phyloP scores from a whole-genome alignment of 768 basidiomycete species.

The Amanita inopinata region DNA sequence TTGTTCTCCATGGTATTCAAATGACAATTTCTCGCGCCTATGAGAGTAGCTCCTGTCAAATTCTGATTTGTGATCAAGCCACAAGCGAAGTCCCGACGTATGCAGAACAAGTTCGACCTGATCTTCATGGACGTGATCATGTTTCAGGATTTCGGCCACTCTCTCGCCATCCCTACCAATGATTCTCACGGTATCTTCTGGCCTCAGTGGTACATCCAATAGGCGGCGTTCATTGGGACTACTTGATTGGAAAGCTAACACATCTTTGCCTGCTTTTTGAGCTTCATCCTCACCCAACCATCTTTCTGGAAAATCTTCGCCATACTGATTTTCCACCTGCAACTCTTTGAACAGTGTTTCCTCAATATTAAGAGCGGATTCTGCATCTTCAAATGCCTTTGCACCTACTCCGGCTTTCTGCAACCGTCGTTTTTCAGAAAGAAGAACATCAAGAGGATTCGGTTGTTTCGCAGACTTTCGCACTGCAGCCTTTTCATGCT shows the following conservation, averaged over 20 bases:
- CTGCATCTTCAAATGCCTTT: conserved; percentile 36
- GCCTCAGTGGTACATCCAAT: conserved; percentile 17
- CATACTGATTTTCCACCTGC: conserved; percentile 22
- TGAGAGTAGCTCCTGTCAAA: background rate
- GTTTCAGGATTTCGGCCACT: conserved; percentile 31
- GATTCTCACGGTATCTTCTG: conserved; percentile 25
- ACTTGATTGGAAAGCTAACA: background rate
- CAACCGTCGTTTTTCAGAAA: conserved; percentile 40
- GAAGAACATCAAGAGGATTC: conserved; percentile 45
- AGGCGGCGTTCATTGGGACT: conserved; percentile 11
- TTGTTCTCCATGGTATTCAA: conserved; percentile 13
- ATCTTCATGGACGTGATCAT: conserved; percentile 24
- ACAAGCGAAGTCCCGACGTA: conserved; percentile 6
- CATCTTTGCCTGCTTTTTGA: conserved; percentile 24
- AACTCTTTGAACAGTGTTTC: conserved; percentile 21
- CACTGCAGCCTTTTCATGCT: background rate
- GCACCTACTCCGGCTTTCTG: conserved; percentile 30
- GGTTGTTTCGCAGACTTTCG: conserved; percentile 12
- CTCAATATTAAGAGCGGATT: conserved; percentile 26
- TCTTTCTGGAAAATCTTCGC: background rate
- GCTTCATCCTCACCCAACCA: conserved; percentile 32
- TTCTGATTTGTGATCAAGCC: conserved; percentile 7
- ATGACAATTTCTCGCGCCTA: conserved; percentile 4
- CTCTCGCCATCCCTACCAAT: conserved; percentile 32
- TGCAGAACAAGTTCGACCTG: conserved; percentile 15